These are phyloP conservation scores for Corynespora cassiicola DNA, from an alignment of 2,329 filamentous ascomycete species.

Conservation along the genomic window DNA sequence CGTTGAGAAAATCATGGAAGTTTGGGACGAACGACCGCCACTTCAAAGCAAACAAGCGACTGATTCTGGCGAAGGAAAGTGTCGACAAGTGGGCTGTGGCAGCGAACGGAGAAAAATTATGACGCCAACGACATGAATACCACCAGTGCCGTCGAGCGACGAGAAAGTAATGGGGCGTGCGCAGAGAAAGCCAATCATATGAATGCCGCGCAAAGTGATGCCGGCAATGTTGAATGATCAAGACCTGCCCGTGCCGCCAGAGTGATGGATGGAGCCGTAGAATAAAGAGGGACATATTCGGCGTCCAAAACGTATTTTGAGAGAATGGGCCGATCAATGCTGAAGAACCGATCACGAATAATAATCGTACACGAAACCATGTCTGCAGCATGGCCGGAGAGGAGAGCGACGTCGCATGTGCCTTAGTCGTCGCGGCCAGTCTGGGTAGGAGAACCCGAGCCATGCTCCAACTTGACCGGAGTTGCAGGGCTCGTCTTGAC, in stretches of 20 bases:
- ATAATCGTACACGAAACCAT: constrained; percentile 32
- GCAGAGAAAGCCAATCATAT: constrained; percentile 6
- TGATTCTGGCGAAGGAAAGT: constrained; percentile 30
- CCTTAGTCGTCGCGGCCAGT: constrained; percentile 35
- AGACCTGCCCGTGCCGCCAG: too few species aligned
- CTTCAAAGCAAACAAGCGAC: too few species aligned
- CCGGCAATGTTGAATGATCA: too few species aligned
- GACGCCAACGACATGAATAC: constrained; percentile 18
- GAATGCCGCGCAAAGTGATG: too few species aligned
- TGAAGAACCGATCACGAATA: constrained; percentile 37
- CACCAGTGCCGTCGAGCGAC: constrained; percentile 5
- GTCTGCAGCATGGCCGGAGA: constrained; percentile 8
- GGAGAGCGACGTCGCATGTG: constrained; percentile 1
- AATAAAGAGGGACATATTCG: too few species aligned
- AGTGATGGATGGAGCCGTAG: too few species aligned
- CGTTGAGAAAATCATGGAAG: constrained; percentile 2
- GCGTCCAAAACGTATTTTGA: constrained; percentile 24
- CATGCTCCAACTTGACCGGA: constrained; percentile 37
- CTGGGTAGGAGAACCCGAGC: constrained; percentile 28
- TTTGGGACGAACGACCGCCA: too few species aligned
- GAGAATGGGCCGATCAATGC: constrained; percentile 29
- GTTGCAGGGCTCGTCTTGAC: constrained; percentile 42
- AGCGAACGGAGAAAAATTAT: constrained; percentile 29
- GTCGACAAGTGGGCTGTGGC: constrained; percentile 16
- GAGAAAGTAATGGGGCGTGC: constrained; percentile 4